phyloP scores from a whole-genome alignment of 768 basidiomycete genomes.

The Boletus speciosus region DNA sequence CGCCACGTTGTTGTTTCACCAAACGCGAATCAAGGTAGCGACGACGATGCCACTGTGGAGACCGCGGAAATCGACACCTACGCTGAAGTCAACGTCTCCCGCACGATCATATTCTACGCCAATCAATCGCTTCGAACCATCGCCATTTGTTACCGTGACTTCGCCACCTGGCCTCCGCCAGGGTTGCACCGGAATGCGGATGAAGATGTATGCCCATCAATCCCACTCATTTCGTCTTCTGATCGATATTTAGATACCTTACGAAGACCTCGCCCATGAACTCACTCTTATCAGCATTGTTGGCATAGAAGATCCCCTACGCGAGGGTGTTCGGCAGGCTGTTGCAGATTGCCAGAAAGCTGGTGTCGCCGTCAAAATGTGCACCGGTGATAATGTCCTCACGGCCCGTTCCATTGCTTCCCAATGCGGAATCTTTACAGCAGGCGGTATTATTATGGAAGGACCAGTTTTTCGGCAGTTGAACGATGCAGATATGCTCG shows the following conservation, averaged over 20 bases:
- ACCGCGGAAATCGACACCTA: conserved; percentile 60
- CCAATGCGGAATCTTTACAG: conserved; percentile 93
- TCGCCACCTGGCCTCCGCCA: conserved; percentile 78
- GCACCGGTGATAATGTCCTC: conserved; percentile 95
- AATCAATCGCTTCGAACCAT: conserved; percentile 95
- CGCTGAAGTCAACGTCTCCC: conserved; percentile 76
- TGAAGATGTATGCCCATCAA: conserved; percentile 49
- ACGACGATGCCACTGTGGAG: conserved; percentile 41
- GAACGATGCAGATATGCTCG: conserved; percentile 62
- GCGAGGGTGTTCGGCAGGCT: conserved; percentile 84
- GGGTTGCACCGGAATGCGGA: conserved; percentile 38
- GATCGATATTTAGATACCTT: conserved; percentile 51
- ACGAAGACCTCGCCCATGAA: conserved; percentile 62
- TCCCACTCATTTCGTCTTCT: background rate
- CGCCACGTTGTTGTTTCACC: conserved; percentile 65
- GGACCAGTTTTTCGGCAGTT: conserved; percentile 90
- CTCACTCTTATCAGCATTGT: conserved; percentile 86
- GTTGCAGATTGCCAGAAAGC: conserved; percentile 85
- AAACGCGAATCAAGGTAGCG: conserved; percentile 13
- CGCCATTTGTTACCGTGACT: conserved; percentile 89
- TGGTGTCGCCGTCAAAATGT: conserved; percentile 96
- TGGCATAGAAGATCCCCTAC: conserved; percentile 96
- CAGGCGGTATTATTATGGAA: conserved; percentile 97
- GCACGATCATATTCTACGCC: conserved; percentile 97
- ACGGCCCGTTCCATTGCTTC: conserved; percentile 94